These are phyloP conservation scores for Colletotrichum sp. DNA, from an alignment of 2,329 filamentous ascomycete species.

Conservation along the genomic window DNA sequence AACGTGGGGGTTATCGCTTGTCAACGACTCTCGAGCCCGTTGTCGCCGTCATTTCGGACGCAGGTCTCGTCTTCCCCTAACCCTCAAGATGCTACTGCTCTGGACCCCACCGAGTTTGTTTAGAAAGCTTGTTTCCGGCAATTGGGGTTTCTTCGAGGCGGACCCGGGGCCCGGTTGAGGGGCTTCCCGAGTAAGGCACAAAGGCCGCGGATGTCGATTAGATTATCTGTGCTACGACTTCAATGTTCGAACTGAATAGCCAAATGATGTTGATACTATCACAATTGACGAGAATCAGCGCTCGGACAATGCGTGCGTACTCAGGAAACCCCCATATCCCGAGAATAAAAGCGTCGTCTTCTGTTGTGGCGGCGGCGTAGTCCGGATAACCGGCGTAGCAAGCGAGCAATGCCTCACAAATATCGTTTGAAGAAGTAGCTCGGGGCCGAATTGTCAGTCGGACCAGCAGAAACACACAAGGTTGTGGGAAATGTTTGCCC, in stretches of 20 bases:
- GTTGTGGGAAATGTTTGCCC: not conserved
- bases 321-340: not conserved
- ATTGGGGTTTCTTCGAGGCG: not conserved
- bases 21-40: not conserved
- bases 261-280: not conserved
- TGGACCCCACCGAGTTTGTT: not conserved
- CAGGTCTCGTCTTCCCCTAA: not conserved
- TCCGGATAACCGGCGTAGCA: not conserved
- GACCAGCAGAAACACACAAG: not conserved
- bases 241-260: not conserved
- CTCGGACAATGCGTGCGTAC: not conserved
- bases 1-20: not conserved
- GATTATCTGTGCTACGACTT: not conserved
- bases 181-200: not conserved
- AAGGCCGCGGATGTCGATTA: not conserved
- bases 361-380: not conserved
- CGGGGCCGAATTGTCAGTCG: not conserved
- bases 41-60: not conserved
- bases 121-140: constrained; percentile 15
- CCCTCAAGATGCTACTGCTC: not conserved
- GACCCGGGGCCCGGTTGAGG: not conserved
- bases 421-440: not conserved
- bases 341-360: not conserved
- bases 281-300: not conserved
- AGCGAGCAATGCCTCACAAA: not conserved